Evolutionary conservation across 108 stramenopile species (phyloP).

Genomic region (Nannochloropsis salina): DNA sequence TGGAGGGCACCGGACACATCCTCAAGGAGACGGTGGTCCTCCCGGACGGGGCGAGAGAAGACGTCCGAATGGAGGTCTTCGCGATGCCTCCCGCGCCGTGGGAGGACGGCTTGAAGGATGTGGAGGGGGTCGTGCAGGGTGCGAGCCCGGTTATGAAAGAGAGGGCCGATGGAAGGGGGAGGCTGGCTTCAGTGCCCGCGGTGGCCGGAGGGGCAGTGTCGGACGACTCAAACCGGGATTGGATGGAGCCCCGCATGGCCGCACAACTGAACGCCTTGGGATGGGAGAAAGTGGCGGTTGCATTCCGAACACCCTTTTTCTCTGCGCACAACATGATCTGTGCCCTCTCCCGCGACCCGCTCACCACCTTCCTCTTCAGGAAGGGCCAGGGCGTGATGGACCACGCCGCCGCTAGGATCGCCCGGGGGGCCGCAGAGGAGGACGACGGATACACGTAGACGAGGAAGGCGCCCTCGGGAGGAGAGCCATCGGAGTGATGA

Average conservation of each 20-base stretch:
- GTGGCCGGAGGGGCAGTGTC: background rate
- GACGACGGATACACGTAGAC: background rate
- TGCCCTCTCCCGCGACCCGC: slow-evolving; percentile 24
- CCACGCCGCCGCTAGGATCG: slow-evolving; percentile 28
- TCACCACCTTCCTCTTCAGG: slow-evolving; percentile 20
- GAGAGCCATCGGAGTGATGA: too few species aligned
- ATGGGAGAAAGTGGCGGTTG: slow-evolving; percentile 43
- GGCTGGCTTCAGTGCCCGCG: background rate
- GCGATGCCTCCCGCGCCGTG: background rate
- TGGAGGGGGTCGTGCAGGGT: background rate
- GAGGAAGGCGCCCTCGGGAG: background rate
- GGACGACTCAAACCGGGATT: background rate
- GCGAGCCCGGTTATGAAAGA: background rate
- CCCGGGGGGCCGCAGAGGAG: background rate
- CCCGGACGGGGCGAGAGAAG: background rate
- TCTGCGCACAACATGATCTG: slow-evolving; percentile 46
- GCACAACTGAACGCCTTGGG: slow-evolving; percentile 40
- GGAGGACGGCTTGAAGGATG: background rate
- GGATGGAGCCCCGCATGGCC: slow-evolving; percentile 40
- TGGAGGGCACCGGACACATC: background rate
- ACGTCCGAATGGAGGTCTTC: background rate
- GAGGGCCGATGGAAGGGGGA: background rate
- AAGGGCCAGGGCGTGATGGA: slow-evolving; percentile 30
- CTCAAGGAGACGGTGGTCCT: background rate
- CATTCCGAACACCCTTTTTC: slow-evolving; percentile 29